Conservation (phyloP, 148 eudicot species). For the Suaeda aralocaspica region DNA sequence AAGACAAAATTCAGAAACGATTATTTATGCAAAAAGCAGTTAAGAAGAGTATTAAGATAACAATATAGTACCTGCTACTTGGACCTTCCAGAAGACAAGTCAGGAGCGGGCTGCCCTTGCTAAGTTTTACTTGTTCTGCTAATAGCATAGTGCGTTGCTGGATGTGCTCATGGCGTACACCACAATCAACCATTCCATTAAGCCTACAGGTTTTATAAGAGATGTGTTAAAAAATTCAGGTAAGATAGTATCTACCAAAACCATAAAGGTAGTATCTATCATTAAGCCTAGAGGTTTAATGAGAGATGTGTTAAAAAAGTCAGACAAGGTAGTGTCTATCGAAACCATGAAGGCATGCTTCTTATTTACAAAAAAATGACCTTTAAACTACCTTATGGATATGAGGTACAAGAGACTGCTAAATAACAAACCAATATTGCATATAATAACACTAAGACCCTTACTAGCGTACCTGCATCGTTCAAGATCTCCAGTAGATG, state of each 20-base stretch:
- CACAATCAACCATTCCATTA: conserved; percentile 91
- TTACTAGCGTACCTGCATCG: conserved; percentile 64
- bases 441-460: neutral
- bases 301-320: neutral
- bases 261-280: conserved; percentile 17
- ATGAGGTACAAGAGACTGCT: neutral
- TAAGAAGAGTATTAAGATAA: conserved; percentile 4
- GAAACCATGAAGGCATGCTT: neutral
- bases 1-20: conserved; percentile 14
- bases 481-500: conserved; percentile 91
- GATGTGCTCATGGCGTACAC: conserved; percentile 84
- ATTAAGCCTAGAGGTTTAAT: conserved; percentile 54
- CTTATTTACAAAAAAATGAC: neutral
- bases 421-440: neutral
- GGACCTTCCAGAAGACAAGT: conserved; percentile 97
- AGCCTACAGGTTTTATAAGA: conserved; percentile 45
- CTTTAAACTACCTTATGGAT: neutral
- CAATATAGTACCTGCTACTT: conserved; percentile 64
- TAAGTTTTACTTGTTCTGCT: conserved; percentile 87
- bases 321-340: conserved; percentile 5
- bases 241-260: neutral
- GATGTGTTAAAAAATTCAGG: conserved; percentile 1
- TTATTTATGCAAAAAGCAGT: neutral
- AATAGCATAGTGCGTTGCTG: conserved; percentile 78
- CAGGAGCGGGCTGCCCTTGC: conserved; percentile 89